Percentiles rank a stretch among this genome's conserved stretches.
Conservation (phyloP, 805 yeast genomes). For the Nakazawaea siamensis region DNA sequence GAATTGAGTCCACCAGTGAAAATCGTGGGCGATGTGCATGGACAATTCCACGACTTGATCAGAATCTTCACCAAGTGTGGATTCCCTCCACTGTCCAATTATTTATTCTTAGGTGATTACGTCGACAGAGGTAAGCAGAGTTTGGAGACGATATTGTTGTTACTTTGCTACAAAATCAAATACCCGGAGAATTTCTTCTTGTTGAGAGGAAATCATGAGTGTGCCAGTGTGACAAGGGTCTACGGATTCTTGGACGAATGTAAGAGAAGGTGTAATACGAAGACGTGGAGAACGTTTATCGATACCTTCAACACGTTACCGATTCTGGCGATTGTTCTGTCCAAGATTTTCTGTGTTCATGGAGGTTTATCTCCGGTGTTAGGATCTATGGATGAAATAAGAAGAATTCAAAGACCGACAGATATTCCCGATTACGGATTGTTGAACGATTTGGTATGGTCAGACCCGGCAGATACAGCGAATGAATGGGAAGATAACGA, state of each 20-base stretch:
- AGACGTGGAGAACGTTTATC: slow-evolving; percentile 88
- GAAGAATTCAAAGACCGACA: slow-evolving; percentile 71
- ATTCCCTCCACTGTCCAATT: slow-evolving; percentile 91
- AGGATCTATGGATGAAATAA: slow-evolving; percentile 65
- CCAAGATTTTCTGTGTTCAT: slow-evolving; percentile 87
- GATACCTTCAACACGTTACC: slow-evolving; percentile 96
- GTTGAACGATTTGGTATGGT: slow-evolving; percentile 72
- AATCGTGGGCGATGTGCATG: slow-evolving; percentile 93
- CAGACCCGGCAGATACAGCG: slow-evolving; percentile 76
- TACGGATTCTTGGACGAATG: slow-evolving; percentile 98
- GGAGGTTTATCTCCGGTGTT: slow-evolving; percentile 78
- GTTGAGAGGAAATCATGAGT: slow-evolving; percentile 93
- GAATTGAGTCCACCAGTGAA: slow-evolving; percentile 84
- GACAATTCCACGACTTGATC: slow-evolving; percentile 87
- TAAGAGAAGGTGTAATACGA: slow-evolving; percentile 84
- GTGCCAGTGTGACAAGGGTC: slow-evolving; percentile 93
- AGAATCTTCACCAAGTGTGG: slow-evolving; percentile 94
- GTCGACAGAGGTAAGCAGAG: slow-evolving; percentile 98
- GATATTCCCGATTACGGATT: slow-evolving; percentile 83
- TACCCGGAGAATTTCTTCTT: slow-evolving; percentile 94
- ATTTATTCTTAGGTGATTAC: slow-evolving; percentile 89
- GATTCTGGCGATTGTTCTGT: slow-evolving; percentile 91
- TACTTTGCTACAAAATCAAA: slow-evolving; percentile 89
- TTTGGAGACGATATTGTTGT: slow-evolving; percentile 78
- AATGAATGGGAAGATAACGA: slow-evolving; percentile 88